These are phyloP conservation scores for Fraxinus velutina DNA, from an alignment of 305 asterid species.

Conservation along the genomic window DNA sequence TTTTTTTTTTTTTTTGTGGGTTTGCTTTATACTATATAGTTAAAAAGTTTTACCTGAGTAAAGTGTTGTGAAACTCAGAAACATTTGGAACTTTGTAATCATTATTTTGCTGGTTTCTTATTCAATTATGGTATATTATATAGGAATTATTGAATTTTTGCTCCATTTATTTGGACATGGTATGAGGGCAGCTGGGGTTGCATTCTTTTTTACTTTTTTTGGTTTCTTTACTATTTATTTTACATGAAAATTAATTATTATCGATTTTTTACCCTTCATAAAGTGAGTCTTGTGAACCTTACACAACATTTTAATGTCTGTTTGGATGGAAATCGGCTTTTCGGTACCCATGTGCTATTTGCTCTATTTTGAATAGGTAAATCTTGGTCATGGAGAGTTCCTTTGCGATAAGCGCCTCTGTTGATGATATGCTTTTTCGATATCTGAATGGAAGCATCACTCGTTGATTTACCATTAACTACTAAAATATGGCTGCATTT, in stretches of 20 bases:
- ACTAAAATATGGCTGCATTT: not conserved
- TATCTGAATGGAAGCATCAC: not conserved
- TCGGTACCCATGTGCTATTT: not conserved
- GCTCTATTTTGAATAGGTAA: not conserved
- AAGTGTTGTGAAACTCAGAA: not conserved
- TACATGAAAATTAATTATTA: not conserved
- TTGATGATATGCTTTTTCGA: not conserved
- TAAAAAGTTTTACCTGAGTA: not conserved
- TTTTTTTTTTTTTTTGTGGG: not conserved
- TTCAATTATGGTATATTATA: not conserved
- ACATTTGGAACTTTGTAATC: slow-evolving; percentile 1
- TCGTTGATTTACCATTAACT: not conserved
- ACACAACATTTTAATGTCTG: not conserved
- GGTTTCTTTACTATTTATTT: not conserved
- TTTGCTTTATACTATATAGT: not conserved
- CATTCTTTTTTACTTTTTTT: not conserved
- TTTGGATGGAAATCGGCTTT: not conserved
- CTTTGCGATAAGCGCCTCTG: not conserved
- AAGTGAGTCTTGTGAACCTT: not conserved
- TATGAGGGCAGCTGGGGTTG: not conserved
- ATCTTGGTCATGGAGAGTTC: not conserved
- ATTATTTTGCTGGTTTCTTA: not conserved
- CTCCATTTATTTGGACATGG: not conserved
- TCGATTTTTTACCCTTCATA: not conserved
- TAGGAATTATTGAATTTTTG: not conserved